Percentiles rank a stretch among this genome's conserved stretches.
These are phyloP conservation scores for Trichomonascaceae sp. DNA, from an alignment of 1,139 yeast species.

Conservation along the genomic window DNA sequence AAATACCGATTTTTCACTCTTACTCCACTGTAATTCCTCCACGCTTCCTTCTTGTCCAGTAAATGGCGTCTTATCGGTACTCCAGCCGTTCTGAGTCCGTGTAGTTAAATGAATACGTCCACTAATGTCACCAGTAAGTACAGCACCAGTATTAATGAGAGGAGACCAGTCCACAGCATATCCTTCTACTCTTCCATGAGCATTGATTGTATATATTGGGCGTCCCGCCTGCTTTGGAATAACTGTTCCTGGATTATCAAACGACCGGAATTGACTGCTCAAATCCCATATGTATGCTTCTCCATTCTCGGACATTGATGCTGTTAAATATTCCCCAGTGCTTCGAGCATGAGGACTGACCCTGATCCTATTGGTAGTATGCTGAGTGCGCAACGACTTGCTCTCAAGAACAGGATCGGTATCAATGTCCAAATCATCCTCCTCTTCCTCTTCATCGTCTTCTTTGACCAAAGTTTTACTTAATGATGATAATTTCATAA, in stretches of 20 bases:
- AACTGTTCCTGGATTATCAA: conserved; percentile 79
- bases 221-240: conserved; percentile 72
- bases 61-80: conserved; percentile 79
- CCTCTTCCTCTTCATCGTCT: conserved; percentile 68
- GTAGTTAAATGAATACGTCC: conserved; percentile 77
- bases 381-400: conserved; percentile 66
- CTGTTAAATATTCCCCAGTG: conserved; percentile 80
- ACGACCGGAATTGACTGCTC: conserved; percentile 71
- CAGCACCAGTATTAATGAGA: conserved; percentile 66
- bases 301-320: conserved; percentile 85
- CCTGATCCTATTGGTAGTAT: conserved; percentile 85
- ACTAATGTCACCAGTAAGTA: conserved; percentile 82
- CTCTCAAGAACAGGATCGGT: conserved; percentile 86
- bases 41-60: conserved; percentile 54
- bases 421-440: conserved; percentile 60
- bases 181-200: conserved; percentile 95
- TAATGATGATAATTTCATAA: conserved; percentile 76
- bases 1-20: conserved; percentile 84
- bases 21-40: conserved; percentile 97
- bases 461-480: conserved; percentile 81
- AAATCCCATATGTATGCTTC: conserved; percentile 83
- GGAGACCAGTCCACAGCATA: conserved; percentile 98
- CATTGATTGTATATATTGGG: conserved; percentile 78
- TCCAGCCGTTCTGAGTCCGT: conserved; percentile 76
- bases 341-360: conserved; percentile 72